These are phyloP conservation scores for Diplogelasinospora grovesii DNA, from an alignment of 495 filamentous ascomycete genomes.

Conservation along the genomic window DNA sequence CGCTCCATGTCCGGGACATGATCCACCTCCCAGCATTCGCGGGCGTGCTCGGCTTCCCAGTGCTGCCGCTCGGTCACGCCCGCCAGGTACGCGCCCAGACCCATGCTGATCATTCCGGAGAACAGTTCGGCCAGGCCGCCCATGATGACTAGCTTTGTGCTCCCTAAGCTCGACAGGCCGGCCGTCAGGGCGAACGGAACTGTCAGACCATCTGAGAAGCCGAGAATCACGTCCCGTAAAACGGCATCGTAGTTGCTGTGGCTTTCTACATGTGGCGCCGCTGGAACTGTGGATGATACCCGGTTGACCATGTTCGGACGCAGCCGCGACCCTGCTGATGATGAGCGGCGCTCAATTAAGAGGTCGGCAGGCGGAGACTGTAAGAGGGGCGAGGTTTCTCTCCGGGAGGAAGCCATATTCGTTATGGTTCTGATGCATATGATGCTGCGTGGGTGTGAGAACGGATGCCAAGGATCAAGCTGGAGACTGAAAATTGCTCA, in stretches of 20 bases:
- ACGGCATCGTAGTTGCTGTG: slow-evolving; percentile 13
- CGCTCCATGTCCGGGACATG: slow-evolving; percentile 35
- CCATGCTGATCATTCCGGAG: slow-evolving; percentile 56
- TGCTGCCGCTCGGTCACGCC: slow-evolving; percentile 41
- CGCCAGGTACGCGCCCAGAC: slow-evolving; percentile 52
- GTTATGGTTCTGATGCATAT: no score
- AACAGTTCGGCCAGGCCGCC: slow-evolving; percentile 59
- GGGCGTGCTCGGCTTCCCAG: slow-evolving; percentile 39
- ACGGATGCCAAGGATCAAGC: no score
- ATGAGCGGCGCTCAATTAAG: background rate
- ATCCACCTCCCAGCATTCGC: slow-evolving; percentile 37
- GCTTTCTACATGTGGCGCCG: background rate
- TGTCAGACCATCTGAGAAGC: slow-evolving; percentile 49
- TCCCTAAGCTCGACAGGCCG: slow-evolving; percentile 45
- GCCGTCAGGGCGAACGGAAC: slow-evolving; percentile 53
- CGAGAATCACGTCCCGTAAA: slow-evolving; percentile 42
- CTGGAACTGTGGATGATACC: background rate
- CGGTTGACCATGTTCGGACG: slow-evolving; percentile 3
- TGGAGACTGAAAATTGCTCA: no score
- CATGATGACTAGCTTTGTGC: slow-evolving; percentile 50
- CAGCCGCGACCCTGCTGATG: background rate
- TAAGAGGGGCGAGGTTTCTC: slow-evolving; percentile 2
- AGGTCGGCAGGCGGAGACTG: background rate
- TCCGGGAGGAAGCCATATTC: background rate
- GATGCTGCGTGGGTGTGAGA: no score